phyloP scores from a whole-genome alignment of 495 filamentous ascomycete genomes.

The Oidiodendron maius region DNA sequence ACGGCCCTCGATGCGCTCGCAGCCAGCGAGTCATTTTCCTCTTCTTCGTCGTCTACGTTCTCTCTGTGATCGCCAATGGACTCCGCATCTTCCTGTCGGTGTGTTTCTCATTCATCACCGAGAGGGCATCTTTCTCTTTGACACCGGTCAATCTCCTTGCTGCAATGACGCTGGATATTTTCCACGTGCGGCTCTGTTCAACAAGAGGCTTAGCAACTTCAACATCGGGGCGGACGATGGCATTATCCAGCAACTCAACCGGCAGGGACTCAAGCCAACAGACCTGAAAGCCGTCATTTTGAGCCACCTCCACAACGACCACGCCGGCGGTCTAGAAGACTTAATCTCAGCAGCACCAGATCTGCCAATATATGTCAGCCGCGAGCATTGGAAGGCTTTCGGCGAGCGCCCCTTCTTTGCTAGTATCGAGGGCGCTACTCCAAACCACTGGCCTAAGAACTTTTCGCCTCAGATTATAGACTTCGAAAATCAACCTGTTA shows the following conservation, averaged over 20 bases:
- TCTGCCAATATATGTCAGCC: conserved; percentile 19
- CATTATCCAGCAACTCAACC: conserved; percentile 19
- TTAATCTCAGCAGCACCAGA: too few relatives aligned
- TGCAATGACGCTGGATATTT: conserved; percentile 26
- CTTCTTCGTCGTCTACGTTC: conserved; percentile 24
- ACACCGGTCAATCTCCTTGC: conserved; percentile 27
- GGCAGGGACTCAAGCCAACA: conserved; percentile 20
- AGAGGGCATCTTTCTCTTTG: conserved; percentile 27
- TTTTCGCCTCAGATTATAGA: conserved; percentile 25
- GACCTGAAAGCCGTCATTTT: conserved; percentile 26
- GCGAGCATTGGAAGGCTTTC: conserved; percentile 27
- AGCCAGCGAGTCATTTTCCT: conserved; percentile 18
- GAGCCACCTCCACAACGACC: conserved; percentile 30
- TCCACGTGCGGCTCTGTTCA: conserved; percentile 17
- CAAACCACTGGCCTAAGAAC: conserved; percentile 25
- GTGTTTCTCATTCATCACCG: conserved; percentile 28
- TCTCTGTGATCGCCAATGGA: conserved; percentile 23
- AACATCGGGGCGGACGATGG: conserved; percentile 20
- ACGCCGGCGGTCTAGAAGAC: conserved; percentile 28
- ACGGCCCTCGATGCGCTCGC: conserved; percentile 15
- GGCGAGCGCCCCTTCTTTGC: conserved; percentile 22
- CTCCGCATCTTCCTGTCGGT: conserved; percentile 22
- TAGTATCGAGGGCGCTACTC: conserved; percentile 24
- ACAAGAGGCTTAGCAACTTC: conserved; percentile 14
- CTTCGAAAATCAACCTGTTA: conserved; percentile 18